Conservation (phyloP, 1,284 basidiomycete species). For the Microbotryum intermedium region DNA sequence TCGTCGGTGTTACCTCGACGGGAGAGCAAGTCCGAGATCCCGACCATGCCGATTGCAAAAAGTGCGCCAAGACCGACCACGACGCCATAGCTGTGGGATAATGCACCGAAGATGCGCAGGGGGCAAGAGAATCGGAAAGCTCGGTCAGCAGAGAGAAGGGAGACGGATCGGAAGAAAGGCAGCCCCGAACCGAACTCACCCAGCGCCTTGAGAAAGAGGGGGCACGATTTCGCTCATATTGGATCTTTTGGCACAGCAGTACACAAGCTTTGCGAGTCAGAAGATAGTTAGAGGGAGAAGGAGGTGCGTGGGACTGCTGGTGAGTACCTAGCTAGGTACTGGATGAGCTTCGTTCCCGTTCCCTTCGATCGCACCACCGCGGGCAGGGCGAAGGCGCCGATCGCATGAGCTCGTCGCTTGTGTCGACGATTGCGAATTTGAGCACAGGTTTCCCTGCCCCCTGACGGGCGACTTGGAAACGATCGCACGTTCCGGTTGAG, state of each 20-base stretch:
- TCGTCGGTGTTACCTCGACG: slow-evolving; percentile 7
- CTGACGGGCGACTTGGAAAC: too few species aligned
- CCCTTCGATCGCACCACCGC: too few species aligned
- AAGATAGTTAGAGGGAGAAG: background rate
- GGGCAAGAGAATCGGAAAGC: background rate
- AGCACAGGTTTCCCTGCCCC: too few species aligned
- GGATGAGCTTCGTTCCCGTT: too few species aligned
- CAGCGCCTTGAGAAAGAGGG: slow-evolving; percentile 2
- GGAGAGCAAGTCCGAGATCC: slow-evolving; percentile 10
- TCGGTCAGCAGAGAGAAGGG: background rate
- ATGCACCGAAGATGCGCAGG: background rate
- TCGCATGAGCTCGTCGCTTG: too few species aligned
- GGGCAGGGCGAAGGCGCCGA: too few species aligned
- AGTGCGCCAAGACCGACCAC: slow-evolving; percentile 37
- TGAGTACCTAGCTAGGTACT: too few species aligned
- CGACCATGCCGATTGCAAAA: slow-evolving; percentile 34
- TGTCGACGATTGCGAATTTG: too few species aligned
- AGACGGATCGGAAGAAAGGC: background rate
- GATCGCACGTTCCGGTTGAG: too few species aligned
- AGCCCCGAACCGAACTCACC: background rate
- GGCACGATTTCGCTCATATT: background rate
- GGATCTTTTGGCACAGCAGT: too few species aligned
- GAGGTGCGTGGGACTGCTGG: too few species aligned
- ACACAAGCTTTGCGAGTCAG: background rate
- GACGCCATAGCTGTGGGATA: slow-evolving; percentile 36